Base-by-base conservation (phyloP, 2,329 filamentous ascomycete genomes). In the Cladosporium sp. region DNA sequence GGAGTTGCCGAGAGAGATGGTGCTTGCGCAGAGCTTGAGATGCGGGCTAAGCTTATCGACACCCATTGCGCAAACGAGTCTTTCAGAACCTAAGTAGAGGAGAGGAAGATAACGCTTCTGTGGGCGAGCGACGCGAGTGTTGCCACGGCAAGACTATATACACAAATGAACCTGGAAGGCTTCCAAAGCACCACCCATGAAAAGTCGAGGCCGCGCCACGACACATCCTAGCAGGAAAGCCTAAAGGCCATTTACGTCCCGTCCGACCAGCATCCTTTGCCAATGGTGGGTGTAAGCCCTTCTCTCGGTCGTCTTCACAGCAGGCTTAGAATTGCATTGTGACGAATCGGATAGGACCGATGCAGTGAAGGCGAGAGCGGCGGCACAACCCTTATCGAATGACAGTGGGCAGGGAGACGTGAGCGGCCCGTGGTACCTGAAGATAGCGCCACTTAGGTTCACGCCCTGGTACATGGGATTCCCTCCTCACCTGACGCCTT, bases 1-100 rank as follows among this genome's bases (percentile, higher is more conserved):
- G 68, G 83, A 84, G 75, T 90, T 88, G 66, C 86, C 87, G 30
- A 87, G 81, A 59, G 82, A 78, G 2, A 87, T 89, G 7, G 87
- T 85, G 72, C 83, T 83, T 21, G 28, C 32, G 14, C 52, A 55
- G 18, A 55, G 28, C 52, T 55, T 55, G 41, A 55, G 28, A 28
- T 55, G 52, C 18, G 52, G 52, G 30, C 28, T 55, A 12, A 55
- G 32, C 18, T 55, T 55, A 55, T 55, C 52, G 52, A 34, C 52
- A n/a, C 28, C 52, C 52, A 55, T 55, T 30, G 26, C n/a, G 10
- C 28, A 30, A n/a, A 12, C 6, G 18, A 24, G 8, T 34, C 30
- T 34, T 24, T 12, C 52, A 21, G 28, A 6, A 30, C 2, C 10
- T 3, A 11, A n/a, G 2, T 34, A 55, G 26, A 4, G 32, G 11